These are phyloP conservation scores for Hypoxylon crocopeplum DNA, from an alignment of 495 filamentous ascomycete genomes.

Conservation along the genomic window DNA sequence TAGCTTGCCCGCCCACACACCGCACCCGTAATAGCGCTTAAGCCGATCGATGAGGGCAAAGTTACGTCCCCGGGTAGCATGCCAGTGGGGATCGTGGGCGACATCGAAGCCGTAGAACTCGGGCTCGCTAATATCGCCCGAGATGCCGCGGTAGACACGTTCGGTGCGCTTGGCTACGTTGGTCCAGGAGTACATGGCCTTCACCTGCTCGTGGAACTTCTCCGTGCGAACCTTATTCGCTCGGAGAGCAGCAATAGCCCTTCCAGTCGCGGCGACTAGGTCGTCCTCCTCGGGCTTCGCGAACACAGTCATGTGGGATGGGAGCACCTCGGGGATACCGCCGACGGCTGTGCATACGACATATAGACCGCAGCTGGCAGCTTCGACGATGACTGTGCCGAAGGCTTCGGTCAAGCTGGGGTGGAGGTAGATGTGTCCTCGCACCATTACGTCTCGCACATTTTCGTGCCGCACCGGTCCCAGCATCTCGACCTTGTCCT, in stretches of 20 bases:
- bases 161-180: slow-evolving; percentile 93
- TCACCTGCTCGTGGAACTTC: slow-evolving; percentile 94
- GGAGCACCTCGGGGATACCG: slow-evolving; percentile 94
- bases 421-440: slow-evolving; percentile 95
- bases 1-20: slow-evolving; percentile 98
- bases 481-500: slow-evolving; percentile 90
- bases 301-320: slow-evolving; percentile 92
- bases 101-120: slow-evolving; percentile 85
- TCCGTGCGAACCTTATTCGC: slow-evolving; percentile 87
- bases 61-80: slow-evolving; percentile 78
- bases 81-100: slow-evolving; percentile 69
- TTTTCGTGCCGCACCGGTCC: slow-evolving; percentile 94
- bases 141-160: slow-evolving; percentile 92
- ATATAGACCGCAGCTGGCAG: slow-evolving; percentile 91
- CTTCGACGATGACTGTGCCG: slow-evolving; percentile 96
- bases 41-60: slow-evolving; percentile 93
- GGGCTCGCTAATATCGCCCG: slow-evolving; percentile 77
- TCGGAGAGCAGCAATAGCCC: slow-evolving; percentile 80
- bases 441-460: slow-evolving; percentile 97
- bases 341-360: slow-evolving; percentile 97
- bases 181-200: slow-evolving; percentile 97
- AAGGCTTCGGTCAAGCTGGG: slow-evolving; percentile 96
- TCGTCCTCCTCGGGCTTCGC: slow-evolving; percentile 93
- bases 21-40: slow-evolving; percentile 98
- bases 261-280: slow-evolving; percentile 79